phyloP scores from a whole-genome alignment of 163 green algal genomes.

The Scenedesmus sp. region DNA sequence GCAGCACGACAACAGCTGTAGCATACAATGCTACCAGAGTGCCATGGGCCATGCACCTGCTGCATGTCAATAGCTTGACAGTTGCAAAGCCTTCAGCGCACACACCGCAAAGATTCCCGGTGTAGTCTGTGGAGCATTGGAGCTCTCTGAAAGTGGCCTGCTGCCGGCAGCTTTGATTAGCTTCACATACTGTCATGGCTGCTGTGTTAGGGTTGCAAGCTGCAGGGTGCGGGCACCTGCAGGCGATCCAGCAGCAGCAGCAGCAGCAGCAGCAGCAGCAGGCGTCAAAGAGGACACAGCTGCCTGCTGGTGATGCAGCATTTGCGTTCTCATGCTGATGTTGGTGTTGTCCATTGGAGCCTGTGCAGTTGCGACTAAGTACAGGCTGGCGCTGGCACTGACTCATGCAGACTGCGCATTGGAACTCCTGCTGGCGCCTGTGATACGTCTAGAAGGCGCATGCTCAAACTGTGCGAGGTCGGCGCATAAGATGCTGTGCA shows the following conservation, averaged over 20 bases:
- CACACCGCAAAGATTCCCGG: slow-evolving; percentile 1
- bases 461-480: too few relatives aligned
- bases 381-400: too few relatives aligned
- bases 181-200: not conserved
- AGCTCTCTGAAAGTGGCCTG: not conserved
- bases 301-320: not conserved
- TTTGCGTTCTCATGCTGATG: not conserved
- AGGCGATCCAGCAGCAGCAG: not conserved
- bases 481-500: too few relatives aligned
- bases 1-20: not conserved
- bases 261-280: not conserved
- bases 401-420: too few relatives aligned
- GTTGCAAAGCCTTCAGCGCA: slow-evolving; percentile 11
- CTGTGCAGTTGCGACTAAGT: too few relatives aligned
- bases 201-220: not conserved
- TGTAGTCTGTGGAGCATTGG: not conserved
- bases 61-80: slow-evolving; percentile 25
- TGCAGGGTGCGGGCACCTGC: not conserved
- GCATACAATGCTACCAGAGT: slow-evolving; percentile 22
- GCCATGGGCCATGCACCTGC: not conserved
- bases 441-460: too few relatives aligned
- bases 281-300: not conserved
- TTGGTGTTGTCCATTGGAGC: too few relatives aligned
- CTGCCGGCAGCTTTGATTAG: not conserved
- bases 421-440: too few relatives aligned